Percentiles rank a stretch among this genome's conserved stretches.
Conservation (phyloP, 2,329 filamentous ascomycete genomes). For the Scedosporium boydii region DNA sequence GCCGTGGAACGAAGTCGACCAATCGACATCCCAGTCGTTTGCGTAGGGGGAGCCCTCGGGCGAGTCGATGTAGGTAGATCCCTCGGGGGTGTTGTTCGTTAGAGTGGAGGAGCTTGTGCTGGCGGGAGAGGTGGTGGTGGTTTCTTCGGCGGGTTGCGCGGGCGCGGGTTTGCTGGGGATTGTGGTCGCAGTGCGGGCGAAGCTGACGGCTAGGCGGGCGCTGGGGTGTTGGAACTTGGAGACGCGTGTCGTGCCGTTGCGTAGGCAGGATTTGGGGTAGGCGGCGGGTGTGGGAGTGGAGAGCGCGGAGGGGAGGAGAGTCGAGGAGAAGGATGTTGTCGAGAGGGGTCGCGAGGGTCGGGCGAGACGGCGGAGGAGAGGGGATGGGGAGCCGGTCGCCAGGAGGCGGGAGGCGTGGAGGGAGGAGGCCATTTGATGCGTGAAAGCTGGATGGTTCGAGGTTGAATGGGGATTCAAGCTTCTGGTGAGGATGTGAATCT, state of each 20-base stretch:
- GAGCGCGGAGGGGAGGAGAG: constrained; percentile 5
- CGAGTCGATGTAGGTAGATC: constrained; percentile 6
- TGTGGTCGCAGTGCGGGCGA: not conserved
- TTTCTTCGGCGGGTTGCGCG: not conserved
- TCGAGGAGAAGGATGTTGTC: not conserved
- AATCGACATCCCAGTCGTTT: constrained; percentile 44
- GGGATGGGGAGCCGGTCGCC: not conserved
- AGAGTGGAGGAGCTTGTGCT: not conserved
- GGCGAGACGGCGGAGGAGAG: constrained; percentile 2
- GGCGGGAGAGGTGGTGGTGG: not conserved
- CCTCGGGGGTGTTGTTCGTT: not conserved
- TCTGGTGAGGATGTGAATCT: not conserved
- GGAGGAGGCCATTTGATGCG: not conserved
- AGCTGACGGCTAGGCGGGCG: not conserved
- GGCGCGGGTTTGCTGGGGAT: not conserved
- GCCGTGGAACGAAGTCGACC: constrained; percentile 76
- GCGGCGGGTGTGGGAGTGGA: constrained; percentile 5
- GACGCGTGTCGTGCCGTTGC: not conserved
- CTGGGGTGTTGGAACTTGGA: not conserved
- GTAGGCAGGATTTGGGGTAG: not conserved
- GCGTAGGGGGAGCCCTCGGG: constrained; percentile 7
- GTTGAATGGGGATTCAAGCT: not conserved
- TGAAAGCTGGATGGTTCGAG: not conserved
- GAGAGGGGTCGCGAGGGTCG: not conserved
- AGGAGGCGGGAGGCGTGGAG: not conserved